These are phyloP conservation scores for Xanthoconium purpureum DNA, from an alignment of 768 basidiomycete species.

Conservation along the genomic window DNA sequence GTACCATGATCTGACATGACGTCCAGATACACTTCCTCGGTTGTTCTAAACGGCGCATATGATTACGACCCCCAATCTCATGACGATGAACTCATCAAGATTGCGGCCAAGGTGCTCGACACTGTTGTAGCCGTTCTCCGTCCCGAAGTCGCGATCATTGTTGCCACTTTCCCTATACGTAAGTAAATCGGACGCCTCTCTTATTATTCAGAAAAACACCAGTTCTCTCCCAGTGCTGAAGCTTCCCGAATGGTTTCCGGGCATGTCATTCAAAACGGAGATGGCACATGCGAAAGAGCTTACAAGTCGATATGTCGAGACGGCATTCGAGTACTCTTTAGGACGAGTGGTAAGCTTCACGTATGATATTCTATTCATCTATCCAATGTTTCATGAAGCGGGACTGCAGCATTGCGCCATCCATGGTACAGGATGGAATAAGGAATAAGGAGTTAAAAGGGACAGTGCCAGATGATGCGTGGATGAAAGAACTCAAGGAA, in stretches of 20 bases:
- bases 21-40: constrained; percentile 6
- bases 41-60: constrained; percentile 6
- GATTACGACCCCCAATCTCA: constrained; percentile 11
- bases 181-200: background rate
- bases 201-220: background rate
- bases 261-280: background rate
- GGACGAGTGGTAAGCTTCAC: background rate
- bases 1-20: background rate
- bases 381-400: background rate
- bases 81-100: constrained; percentile 3
- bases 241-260: constrained; percentile 17
- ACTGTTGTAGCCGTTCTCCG: background rate
- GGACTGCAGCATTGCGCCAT: background rate
- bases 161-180: constrained; percentile 2
- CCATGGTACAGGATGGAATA: background rate
- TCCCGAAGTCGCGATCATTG: background rate
- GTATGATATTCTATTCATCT: no score
- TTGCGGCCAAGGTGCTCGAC: background rate
- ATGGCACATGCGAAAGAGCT: background rate
- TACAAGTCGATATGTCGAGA: background rate
- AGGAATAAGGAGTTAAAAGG: background rate
- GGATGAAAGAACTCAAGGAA: background rate
- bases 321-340: constrained; percentile 1
- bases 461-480: background rate
- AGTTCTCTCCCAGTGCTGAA: constrained; percentile 2